phyloP scores from a whole-genome alignment of 225 moss, liverwort and hornwort genomes.

The Lunularia cruciata region DNA sequence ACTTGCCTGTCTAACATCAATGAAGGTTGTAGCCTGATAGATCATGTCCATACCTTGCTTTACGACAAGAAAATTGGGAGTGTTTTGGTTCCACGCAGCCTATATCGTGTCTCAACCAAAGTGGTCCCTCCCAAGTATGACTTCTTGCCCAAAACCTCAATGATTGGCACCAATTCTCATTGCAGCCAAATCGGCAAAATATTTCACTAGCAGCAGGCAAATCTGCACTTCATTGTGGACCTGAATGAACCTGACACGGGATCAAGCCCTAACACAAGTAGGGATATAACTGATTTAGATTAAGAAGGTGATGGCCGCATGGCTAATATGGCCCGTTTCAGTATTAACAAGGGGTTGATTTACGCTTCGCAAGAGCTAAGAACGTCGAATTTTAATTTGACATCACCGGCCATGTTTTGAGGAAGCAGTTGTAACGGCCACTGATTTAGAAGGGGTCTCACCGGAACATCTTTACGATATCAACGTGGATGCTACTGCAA shows the following conservation, averaged over 20 bases:
- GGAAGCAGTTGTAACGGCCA: too few species aligned
- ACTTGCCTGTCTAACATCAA: not conserved
- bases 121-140: not conserved
- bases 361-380: too few species aligned
- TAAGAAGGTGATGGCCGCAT: too few species aligned
- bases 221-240: not conserved
- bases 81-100: not conserved
- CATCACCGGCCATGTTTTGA: too few species aligned
- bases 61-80: not conserved
- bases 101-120: constrained; percentile 7
- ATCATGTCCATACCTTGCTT: constrained; percentile 3
- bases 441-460: too few species aligned
- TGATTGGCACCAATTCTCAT: not conserved
- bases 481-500: too few species aligned
- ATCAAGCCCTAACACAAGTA: not conserved
- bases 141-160: not conserved
- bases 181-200: not conserved
- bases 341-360: too few species aligned
- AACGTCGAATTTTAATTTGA: too few species aligned
- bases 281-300: too few species aligned
- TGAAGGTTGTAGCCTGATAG: not conserved
- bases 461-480: too few species aligned
- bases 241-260: not conserved
- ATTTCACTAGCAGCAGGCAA: not conserved
- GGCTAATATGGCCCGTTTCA: too few species aligned